Evolutionary conservation across 1,284 basidiomycete genomes (phyloP).

Genomic region (Ganoderma multipileum): DNA sequence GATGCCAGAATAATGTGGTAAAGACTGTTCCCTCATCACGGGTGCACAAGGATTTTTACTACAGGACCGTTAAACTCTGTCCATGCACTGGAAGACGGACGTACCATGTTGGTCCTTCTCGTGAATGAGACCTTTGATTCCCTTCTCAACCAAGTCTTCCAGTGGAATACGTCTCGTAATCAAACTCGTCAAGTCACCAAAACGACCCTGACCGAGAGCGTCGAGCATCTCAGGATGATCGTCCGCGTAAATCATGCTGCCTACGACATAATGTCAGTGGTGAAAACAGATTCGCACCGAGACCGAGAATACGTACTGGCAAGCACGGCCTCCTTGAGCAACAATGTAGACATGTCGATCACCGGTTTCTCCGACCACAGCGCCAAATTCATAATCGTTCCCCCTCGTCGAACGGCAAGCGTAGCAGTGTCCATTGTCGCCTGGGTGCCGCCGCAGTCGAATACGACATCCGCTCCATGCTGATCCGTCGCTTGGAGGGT

Average conservation of each 20-base stretch:
- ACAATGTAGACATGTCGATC: conserved; percentile 37
- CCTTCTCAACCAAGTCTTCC: conserved; percentile 42
- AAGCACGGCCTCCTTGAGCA: conserved; percentile 39
- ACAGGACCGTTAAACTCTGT: neutral
- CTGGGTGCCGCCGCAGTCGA: conserved; percentile 43
- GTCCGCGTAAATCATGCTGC: conserved; percentile 28
- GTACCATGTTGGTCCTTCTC: conserved; percentile 43
- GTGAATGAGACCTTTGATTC: conserved; percentile 39
- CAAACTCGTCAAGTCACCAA: conserved; percentile 36
- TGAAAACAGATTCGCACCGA: neutral
- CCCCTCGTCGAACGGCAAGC: conserved; percentile 35
- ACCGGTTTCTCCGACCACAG: conserved; percentile 37
- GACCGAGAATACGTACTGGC: conserved; percentile 24
- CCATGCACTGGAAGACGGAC: neutral
- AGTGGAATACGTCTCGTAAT: conserved; percentile 40
- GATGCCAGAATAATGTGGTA: too few species aligned
- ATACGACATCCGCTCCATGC: conserved; percentile 40
- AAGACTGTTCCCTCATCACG: conserved; percentile 3
- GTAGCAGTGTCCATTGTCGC: conserved; percentile 37
- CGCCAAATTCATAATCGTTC: conserved; percentile 40
- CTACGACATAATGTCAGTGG: neutral
- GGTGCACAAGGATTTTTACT: conserved; percentile 12
- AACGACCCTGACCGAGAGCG: conserved; percentile 37
- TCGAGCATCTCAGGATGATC: conserved; percentile 39
- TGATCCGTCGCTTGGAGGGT: conserved; percentile 34